phyloP scores from a whole-genome alignment of 805 yeast genomes.

The Saccharomycopsis sp. region DNA sequence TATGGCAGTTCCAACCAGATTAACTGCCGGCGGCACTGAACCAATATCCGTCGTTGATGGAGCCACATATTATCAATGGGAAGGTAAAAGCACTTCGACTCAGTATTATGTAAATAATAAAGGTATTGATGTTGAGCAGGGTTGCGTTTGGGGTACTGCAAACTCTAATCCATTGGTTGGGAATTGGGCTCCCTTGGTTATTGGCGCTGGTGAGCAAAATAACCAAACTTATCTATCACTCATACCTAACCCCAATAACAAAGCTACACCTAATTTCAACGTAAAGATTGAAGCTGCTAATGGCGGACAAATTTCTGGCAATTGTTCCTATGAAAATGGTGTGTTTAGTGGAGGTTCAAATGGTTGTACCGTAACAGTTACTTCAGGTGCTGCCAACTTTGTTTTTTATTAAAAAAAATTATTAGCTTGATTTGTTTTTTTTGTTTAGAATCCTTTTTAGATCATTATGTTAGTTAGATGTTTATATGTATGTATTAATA shows the following conservation, averaged over 20 bases:
- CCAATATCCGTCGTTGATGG: conserved; percentile 77
- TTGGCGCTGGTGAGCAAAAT: conserved; percentile 83
- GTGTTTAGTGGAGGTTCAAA: conserved; percentile 44
- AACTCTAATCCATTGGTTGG: conserved; percentile 81
- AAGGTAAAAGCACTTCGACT: conserved; percentile 76
- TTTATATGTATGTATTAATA: too few species aligned
- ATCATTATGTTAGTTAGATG: too few species aligned
- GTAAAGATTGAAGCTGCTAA: conserved; percentile 72
- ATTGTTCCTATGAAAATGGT: conserved; percentile 78
- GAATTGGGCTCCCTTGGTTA: conserved; percentile 95
- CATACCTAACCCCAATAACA: conserved; percentile 92
- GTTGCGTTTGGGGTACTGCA: conserved; percentile 86
- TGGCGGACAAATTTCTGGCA: conserved; percentile 54
- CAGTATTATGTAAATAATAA: conserved; percentile 98
- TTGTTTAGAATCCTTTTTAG: too few species aligned
- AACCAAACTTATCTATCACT: conserved; percentile 77
- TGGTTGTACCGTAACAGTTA: conserved; percentile 5
- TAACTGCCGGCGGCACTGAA: conserved; percentile 54
- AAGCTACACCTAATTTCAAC: conserved; percentile 58
- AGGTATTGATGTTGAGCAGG: conserved; percentile 82
- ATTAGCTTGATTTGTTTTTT: too few species aligned
- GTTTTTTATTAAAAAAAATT: conserved; percentile 1
- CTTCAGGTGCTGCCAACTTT: not conserved
- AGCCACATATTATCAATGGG: conserved; percentile 73
- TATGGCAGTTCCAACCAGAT: conserved; percentile 91